Evolutionary conservation across 345 rosid genomes (phyloP).

Genomic region (Populus davidiana): DNA sequence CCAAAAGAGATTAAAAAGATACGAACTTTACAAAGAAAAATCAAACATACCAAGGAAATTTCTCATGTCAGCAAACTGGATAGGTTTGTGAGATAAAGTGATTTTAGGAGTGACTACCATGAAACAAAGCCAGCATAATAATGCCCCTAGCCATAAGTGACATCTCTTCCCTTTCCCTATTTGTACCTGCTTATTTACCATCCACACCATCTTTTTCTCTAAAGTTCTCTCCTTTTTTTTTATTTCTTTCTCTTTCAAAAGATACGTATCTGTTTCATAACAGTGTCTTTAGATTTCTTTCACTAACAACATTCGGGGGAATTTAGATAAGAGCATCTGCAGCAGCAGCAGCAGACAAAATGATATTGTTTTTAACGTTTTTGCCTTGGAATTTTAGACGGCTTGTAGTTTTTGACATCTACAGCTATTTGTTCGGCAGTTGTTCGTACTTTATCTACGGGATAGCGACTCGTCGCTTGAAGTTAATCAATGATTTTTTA

Average conservation of each 20-base stretch:
- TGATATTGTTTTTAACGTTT: no score
- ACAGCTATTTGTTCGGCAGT: no score
- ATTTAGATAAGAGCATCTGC: no score
- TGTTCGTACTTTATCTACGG: no score
- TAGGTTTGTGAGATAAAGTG: constrained; percentile 46
- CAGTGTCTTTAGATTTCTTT: no score
- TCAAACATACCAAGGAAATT: constrained; percentile 59
- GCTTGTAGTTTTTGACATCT: no score
- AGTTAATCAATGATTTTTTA: no score
- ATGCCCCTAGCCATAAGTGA: constrained; percentile 45
- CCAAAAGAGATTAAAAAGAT: not conserved
- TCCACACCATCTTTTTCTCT: constrained; percentile 45
- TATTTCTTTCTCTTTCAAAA: not conserved
- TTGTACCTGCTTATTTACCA: constrained; percentile 40
- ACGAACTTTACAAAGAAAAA: not conserved
- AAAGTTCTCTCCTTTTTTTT: not conserved
- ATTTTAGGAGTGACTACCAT: constrained; percentile 68
- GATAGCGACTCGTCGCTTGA: no score
- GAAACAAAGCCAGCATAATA: constrained; percentile 54
- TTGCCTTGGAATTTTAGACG: no score
- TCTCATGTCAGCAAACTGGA: constrained; percentile 74
- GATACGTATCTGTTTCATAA: no score
- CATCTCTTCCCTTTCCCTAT: constrained; percentile 41
- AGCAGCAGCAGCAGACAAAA: no score
- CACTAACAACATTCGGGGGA: no score